Base-by-base conservation (phyloP, 768 basidiomycete genomes). In the Lactarius quietus region DNA sequence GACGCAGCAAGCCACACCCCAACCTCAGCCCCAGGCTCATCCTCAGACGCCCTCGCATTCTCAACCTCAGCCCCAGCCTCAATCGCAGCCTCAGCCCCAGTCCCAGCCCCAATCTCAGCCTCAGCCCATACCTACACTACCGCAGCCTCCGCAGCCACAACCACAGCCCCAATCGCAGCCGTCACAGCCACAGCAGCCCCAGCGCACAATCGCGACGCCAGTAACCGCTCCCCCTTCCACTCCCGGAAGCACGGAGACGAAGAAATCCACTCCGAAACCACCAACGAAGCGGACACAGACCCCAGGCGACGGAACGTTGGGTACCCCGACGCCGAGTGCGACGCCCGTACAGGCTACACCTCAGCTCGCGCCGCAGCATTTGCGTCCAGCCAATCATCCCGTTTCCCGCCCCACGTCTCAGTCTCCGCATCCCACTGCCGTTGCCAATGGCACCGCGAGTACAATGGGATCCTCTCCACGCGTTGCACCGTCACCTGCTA, bases 371-470 rank as follows among this genome's bases (percentile, higher is more conserved):
- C 68, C 68, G 39, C 74, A 62, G 63, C 63, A 20, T 55, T 70
- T 41, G 62, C 73, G 57, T 71, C 73, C 20, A 72, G 75, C 3
- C 71, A 73, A 6, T 77, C 77, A 61, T 64, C 78, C 10, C 72
- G 71, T 35, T 74, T 79, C 54, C 72, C 78, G 10, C 54, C 74
- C 23, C 74, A 79, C 65, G 63, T 70, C 39, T 68, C 73, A 14
- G 74, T 76, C 62, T 70, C 74, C 67, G 72, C 75, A 63, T 69
- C 70, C 77, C 1, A 69, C 70, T 57, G 55, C 59, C 17, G 26
- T 45, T 3, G 52, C 20, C 23, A 59, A 33, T 56, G 41, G 35
- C 61, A 67, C 74, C 53, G 70, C 71, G 38, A 69, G 73, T 35
- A 68, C 76, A 20, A 0, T 54, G 14, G 58, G 17, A 23, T 57